A percentile compares a stretch with the other conserved stretches of the same genome.
phyloP scores from a whole-genome alignment of 208 protist species.

The Jaenimonas drosophilae region DNA sequence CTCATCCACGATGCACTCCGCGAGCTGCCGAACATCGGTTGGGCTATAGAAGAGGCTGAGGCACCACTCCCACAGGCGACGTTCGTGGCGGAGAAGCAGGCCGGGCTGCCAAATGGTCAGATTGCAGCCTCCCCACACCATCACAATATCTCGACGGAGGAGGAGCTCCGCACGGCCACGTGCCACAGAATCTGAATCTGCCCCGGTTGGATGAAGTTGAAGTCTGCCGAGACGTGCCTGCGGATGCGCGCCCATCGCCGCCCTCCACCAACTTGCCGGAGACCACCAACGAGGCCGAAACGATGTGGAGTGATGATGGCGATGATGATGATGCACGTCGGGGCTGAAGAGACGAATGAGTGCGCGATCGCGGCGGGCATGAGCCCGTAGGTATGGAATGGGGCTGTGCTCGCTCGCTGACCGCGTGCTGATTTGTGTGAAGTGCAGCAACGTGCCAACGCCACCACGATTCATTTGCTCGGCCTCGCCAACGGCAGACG shows the following conservation, averaged over 20 bases:
- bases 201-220: no score
- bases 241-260: no score
- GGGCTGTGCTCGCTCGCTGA: conserved; percentile 22
- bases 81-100: conserved; percentile 15
- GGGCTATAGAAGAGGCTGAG: conserved; percentile 17
- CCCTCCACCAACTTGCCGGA: no score
- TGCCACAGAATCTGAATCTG: conserved; percentile 13
- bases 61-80: conserved; percentile 16
- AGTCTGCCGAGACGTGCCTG: no score
- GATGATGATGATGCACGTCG: no score
- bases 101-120: conserved; percentile 53
- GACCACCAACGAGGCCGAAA: no score
- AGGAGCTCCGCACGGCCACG: conserved; percentile 32
- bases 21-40: conserved; percentile 22
- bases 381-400: conserved; percentile 35
- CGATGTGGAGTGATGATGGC: no score
- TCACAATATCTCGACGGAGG: conserved; percentile 41
- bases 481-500: no score
- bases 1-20: conserved; percentile 42
- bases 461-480: conserved; percentile 16
- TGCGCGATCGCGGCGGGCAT: conserved; percentile 29
- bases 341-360: conserved; percentile 40
- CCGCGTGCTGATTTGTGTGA: conserved; percentile 38
- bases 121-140: conserved; percentile 35
- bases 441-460: conserved; percentile 35